Evolutionary conservation across 257 asterid genomes (phyloP).

Genomic region (Pogostemon cablin): DNA sequence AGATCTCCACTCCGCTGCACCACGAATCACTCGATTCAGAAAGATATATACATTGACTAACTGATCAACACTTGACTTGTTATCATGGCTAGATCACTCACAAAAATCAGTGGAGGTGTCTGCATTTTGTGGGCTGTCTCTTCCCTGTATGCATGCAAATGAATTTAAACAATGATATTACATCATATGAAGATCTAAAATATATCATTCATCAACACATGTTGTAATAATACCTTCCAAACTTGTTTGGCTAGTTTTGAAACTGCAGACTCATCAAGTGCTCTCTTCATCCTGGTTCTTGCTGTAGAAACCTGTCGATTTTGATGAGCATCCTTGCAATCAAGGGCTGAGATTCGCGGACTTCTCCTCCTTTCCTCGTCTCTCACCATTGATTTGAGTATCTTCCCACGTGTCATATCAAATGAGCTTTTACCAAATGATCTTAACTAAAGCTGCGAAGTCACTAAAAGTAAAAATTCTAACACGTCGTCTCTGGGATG

Average conservation of each 20-base stretch:
- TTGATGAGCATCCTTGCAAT: conserved; percentile 35
- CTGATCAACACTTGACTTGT: too few species aligned
- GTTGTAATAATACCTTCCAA: conserved; percentile 45
- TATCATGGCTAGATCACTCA: conserved; percentile 21
- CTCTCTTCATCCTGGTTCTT: conserved; percentile 49
- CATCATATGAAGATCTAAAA: neutral
- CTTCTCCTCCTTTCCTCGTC: conserved; percentile 55
- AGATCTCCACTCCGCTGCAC: conserved; percentile 41
- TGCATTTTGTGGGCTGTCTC: conserved; percentile 34
- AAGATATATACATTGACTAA: neutral
- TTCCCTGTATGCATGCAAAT: conserved; percentile 43
- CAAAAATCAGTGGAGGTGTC: conserved; percentile 36
- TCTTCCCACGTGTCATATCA: conserved; percentile 20
- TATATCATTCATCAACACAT: neutral
- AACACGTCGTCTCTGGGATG: too few species aligned
- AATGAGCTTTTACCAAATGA: neutral
- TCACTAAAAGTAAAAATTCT: neutral
- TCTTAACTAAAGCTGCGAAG: too few species aligned
- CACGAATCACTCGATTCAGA: neutral
- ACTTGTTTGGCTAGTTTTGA: conserved; percentile 48
- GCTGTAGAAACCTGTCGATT: conserved; percentile 13
- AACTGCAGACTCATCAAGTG: conserved; percentile 32
- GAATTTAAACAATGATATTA: neutral
- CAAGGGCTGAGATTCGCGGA: conserved; percentile 56
- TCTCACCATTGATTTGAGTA: conserved; percentile 23